A percentile compares a stretch with the other conserved stretches of the same genome.
Evolutionary conservation across 169 alveolate genomes (phyloP).

Genomic region (Plasmodium coatneyi): DNA sequence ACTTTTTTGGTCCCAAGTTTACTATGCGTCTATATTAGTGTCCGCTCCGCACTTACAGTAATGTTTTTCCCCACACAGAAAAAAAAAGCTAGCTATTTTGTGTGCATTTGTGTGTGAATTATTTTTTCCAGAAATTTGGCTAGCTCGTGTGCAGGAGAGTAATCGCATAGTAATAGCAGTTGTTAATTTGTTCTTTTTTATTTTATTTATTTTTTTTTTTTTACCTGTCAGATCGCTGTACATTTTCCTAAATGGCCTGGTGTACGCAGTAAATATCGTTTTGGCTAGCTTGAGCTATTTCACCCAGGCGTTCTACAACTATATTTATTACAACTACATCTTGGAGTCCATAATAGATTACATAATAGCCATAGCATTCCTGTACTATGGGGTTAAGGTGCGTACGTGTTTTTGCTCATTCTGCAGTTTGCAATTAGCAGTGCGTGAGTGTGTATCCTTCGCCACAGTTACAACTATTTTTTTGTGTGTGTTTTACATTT

Average conservation of each 20-base stretch:
- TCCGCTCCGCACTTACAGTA: slow-evolving; percentile 43
- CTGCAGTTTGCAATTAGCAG: neutral
- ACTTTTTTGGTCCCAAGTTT: slow-evolving; percentile 69
- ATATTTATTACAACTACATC: slow-evolving; percentile 44
- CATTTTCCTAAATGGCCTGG: slow-evolving; percentile 24
- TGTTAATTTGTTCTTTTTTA: neutral
- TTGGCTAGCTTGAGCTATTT: slow-evolving; percentile 39
- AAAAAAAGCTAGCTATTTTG: neutral
- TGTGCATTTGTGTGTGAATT: slow-evolving; percentile 15
- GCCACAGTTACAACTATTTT: neutral
- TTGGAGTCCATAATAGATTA: slow-evolving; percentile 47
- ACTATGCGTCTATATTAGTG: slow-evolving; percentile 62
- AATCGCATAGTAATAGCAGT: neutral
- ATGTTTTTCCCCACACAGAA: neutral
- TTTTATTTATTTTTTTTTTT: neutral
- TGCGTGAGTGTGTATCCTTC: neutral
- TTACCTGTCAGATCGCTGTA: slow-evolving; percentile 21
- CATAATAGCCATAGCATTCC: slow-evolving; percentile 35
- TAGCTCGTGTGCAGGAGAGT: neutral
- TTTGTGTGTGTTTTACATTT: neutral
- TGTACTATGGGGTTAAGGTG: slow-evolving; percentile 66
- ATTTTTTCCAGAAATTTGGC: neutral
- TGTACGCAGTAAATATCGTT: slow-evolving; percentile 17
- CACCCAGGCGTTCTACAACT: slow-evolving; percentile 10
- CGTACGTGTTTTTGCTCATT: neutral